Evolutionary conservation across 2,329 filamentous ascomycete genomes (phyloP), one percentile per base, ranked within the genome.

Genomic region (Ophiosphaerella narmari): DNA sequence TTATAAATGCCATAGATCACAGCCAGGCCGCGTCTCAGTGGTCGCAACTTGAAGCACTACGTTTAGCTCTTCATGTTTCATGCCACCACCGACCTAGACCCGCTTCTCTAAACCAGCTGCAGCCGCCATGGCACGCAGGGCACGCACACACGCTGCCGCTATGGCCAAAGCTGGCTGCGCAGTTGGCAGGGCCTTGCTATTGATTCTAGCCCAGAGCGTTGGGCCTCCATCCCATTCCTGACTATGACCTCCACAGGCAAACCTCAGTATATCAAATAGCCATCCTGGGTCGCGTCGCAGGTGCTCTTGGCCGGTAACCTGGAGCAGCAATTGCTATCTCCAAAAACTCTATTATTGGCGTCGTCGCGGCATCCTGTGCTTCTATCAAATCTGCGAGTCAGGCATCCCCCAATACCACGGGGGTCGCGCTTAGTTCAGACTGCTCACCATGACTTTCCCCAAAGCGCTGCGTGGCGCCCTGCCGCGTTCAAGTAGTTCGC

Each of bases 11-110:
- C 37, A 21, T 21, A 21, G 18, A 21, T 21, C 18, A 21, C 18
- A 21, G 18, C 18, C 18, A 21, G 43, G 24, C n/a, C 26, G 44
- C 51, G 62, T 63, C 60, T 59, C 62, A 65, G 60, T 47, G 52
- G 36, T 42, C 46, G 55, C 45, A 37, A 55, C 50, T 46, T 60
- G 59, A 60, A 64, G 63, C 61, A 63, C 42, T 51, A 46, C 56
- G 56, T 57, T 57, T 55, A 45, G 53, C 39, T 54, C 36, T 54
- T 39, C 45, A 54, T 50, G 63, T 66, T 66, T 66, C 63, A 66
- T 50, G 42, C 39, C 41, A 37, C 43, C 31, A 35, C 12, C 42
- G 38, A 46, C 44, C 54, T 43, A 48, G 48, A 47, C 40, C 46
- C 39, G 46, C 46, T 48, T 46, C 44, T 43, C 40, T 16, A 38